These are phyloP conservation scores for Pseudozyma flocculosa DNA, from an alignment of 1,284 basidiomycete genomes.

Conservation along the genomic window DNA sequence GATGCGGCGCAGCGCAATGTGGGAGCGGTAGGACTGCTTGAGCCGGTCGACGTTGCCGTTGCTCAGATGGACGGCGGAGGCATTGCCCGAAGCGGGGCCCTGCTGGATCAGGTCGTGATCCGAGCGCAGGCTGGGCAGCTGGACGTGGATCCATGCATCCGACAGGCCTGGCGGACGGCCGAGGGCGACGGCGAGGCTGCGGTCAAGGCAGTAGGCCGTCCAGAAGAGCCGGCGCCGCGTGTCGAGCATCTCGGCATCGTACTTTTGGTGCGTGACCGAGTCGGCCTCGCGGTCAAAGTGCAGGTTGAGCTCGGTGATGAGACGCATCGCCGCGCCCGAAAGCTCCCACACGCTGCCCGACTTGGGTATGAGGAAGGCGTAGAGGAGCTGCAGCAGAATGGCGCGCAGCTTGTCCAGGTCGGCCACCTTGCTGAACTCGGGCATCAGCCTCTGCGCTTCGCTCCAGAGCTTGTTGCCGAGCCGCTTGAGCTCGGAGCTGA, in stretches of 20 bases:
- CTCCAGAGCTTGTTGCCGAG: constrained; percentile 29
- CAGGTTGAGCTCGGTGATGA: constrained; percentile 30
- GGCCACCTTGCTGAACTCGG: constrained; percentile 5
- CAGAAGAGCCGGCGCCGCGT: constrained; percentile 29
- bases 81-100: constrained; percentile 1
- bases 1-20: constrained; percentile 24
- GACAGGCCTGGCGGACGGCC: constrained; percentile 29
- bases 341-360: constrained; percentile 35
- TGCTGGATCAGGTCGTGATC: constrained; percentile 14
- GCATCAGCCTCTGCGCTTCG: constrained; percentile 20
- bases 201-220: constrained; percentile 35
- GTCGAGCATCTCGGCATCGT: constrained; percentile 16
- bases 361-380: constrained; percentile 22
- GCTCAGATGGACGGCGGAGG: too few relatives aligned
- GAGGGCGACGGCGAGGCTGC: constrained; percentile 22
- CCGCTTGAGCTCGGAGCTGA: constrained; percentile 28
- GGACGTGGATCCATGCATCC: constrained; percentile 35
- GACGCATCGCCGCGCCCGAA: constrained; percentile 25
- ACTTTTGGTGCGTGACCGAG: constrained; percentile 16
- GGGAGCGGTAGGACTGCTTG: constrained; percentile 27
- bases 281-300: constrained; percentile 33
- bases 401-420: constrained; percentile 31
- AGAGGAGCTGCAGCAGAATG: constrained; percentile 24
- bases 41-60: constrained; percentile 15
- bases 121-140: constrained; percentile 19